These are phyloP conservation scores for Aureobasidium sp. DNA, from an alignment of 2,329 filamentous ascomycete genomes.

Conservation along the genomic window DNA sequence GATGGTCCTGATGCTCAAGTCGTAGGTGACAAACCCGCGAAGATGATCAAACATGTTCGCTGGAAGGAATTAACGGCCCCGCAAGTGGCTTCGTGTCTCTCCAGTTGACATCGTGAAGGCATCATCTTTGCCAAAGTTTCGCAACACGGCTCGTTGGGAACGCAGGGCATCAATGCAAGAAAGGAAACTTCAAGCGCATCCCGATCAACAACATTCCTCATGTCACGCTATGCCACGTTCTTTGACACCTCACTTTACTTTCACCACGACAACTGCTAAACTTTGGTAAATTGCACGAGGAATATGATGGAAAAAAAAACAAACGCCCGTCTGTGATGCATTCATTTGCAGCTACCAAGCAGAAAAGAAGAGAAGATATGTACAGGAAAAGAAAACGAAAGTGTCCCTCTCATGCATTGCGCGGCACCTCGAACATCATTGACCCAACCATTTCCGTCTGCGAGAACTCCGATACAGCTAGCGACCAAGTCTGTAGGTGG, in stretches of 20 bases:
- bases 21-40: not conserved
- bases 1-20: too few species aligned
- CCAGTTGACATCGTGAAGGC: too few species aligned
- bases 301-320: not conserved
- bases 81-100: not conserved
- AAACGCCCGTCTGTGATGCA: not conserved
- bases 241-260: not conserved
- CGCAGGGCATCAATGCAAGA: not conserved
- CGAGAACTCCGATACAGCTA: constrained; percentile 5
- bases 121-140: too few species aligned
- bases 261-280: not conserved
- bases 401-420: not conserved
- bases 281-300: not conserved
- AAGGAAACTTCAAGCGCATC: not conserved
- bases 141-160: not conserved
- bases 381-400: not conserved
- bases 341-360: not conserved
- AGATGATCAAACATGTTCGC: not conserved
- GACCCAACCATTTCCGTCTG: not conserved
- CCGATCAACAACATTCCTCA: not conserved
- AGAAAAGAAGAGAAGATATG: not conserved
- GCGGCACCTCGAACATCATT: not conserved
- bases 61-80: not conserved
- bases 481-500: constrained; percentile 34
- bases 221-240: not conserved